Evolutionary conservation across 768 basidiomycete genomes (phyloP), one percentile per base, ranked within the genome.

Genomic region (Boletus eberwhitei): DNA sequence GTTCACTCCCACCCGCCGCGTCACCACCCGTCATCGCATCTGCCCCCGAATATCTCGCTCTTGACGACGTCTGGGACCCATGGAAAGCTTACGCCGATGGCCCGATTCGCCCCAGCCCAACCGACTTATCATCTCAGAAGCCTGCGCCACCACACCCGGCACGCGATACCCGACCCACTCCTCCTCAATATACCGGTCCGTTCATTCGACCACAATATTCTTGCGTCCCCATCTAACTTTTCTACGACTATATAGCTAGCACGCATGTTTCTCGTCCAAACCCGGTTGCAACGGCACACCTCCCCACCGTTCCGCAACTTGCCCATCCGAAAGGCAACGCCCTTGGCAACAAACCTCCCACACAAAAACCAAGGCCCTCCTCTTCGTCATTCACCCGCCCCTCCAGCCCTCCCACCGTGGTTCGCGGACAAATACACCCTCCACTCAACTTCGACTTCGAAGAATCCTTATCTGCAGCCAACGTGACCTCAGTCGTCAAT

Each of bases 401-500:
- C 35, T 46, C 45, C 32, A 51, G 16, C 22, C 35, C 58, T 24
- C 49, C 58, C 41, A 39, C 68, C 64, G 64, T 55, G 56, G 53
- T 65, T 66, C 66, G 63, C 65, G 68, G 61, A 47, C 61, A 44
- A 45, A 16, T 19, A 16, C 11, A 45, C 44, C 55, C 45, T 51
- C 9, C 50, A 31, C 50, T 63, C 48, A 53, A 3, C 55, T 66
- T 66, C 55, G 66, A 66, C 64, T 66, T 66, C 55, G 59, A 68
- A 49, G 66, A 66, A 59, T 63, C 59, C 58, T 48, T 69, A 42
- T 68, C 62, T 41, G 65, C 65, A 21, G 66, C 66, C 53, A 66
- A 64, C 48, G 59, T 66, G 55, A 53, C 64, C 58, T 68, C 69
- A 35, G 63, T 63, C 53, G 67, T 66, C 58, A 71, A 71, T 69